Evolutionary conservation across 2,329 filamentous ascomycete species (phyloP).

Genomic region (Ciborinia camelliae): DNA sequence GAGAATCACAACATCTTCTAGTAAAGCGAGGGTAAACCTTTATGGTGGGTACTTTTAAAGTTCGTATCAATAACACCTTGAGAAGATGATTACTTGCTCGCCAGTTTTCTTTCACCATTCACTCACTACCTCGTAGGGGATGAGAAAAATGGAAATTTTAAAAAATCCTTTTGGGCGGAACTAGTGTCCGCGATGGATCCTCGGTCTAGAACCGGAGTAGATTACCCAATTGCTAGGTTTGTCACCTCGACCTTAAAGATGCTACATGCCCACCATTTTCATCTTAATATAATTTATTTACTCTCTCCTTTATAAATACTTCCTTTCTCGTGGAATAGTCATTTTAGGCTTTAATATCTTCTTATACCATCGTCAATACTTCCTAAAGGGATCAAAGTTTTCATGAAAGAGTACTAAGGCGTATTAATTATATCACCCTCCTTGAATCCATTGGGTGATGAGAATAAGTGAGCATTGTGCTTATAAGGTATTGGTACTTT

Average conservation of each 20-base stretch:
- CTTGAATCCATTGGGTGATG: neutral
- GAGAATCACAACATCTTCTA: neutral
- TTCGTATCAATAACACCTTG: too few species aligned
- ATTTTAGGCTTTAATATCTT: neutral
- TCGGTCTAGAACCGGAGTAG: neutral
- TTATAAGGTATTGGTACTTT: neutral
- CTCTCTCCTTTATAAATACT: neutral
- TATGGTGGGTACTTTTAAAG: neutral
- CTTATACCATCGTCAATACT: too few species aligned
- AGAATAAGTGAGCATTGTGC: neutral
- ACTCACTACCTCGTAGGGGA: neutral
- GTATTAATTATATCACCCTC: neutral
- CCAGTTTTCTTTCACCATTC: neutral
- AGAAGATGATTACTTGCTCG: neutral
- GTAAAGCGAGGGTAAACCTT: too few species aligned
- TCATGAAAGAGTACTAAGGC: neutral
- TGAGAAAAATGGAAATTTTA: too few species aligned
- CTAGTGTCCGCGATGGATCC: slow-evolving; percentile 3
- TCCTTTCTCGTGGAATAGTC: neutral
- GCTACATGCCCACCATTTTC: neutral
- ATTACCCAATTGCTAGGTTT: slow-evolving; percentile 5
- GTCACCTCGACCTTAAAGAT: slow-evolving; percentile 5
- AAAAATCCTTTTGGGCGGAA: neutral
- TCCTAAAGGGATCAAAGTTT: neutral
- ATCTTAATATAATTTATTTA: neutral